Evolutionary conservation across 805 yeast genomes (phyloP).

Genomic region (Myxozyma vanderwaltii): DNA sequence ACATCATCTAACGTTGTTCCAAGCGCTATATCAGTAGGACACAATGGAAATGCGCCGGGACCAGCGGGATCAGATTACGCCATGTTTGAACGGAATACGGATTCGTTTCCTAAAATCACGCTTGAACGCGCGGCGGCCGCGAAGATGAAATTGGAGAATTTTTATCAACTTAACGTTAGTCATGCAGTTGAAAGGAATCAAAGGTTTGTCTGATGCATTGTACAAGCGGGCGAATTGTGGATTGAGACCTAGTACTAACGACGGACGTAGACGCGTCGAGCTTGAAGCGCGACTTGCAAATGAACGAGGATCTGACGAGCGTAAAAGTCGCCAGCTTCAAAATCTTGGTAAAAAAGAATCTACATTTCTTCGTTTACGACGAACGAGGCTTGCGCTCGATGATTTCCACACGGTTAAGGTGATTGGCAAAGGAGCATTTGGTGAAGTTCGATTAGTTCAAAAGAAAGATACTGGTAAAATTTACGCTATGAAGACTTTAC

Average conservation of each 20-base stretch:
- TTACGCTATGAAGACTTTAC: conserved; percentile 90
- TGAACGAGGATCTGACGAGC: conserved; percentile 81
- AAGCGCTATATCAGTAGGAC: conserved; percentile 1
- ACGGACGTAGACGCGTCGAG: conserved; percentile 56
- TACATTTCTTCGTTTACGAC: conserved; percentile 76
- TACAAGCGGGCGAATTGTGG: background rate
- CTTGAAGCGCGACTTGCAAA: conserved; percentile 70
- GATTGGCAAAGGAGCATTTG: conserved; percentile 96
- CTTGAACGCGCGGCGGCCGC: conserved; percentile 85
- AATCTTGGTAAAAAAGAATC: conserved; percentile 87
- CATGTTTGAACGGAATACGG: conserved; percentile 81
- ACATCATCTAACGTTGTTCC: background rate
- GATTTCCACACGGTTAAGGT: conserved; percentile 89
- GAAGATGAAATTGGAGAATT: conserved; percentile 78
- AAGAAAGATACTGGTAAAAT: conserved; percentile 89
- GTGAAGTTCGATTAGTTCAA: conserved; percentile 93
- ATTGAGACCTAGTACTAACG: background rate
- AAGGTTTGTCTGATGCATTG: conserved; percentile 45
- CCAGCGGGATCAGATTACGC: conserved; percentile 51
- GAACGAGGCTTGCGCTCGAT: conserved; percentile 79
- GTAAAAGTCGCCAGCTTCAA: conserved; percentile 77
- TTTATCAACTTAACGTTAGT: conserved; percentile 78
- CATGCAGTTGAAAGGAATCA: conserved; percentile 97
- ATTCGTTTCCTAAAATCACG: conserved; percentile 65
- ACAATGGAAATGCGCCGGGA: conserved; percentile 41